phyloP scores from a whole-genome alignment of 2,329 filamentous ascomycete genomes.

The Alternaria panax region DNA sequence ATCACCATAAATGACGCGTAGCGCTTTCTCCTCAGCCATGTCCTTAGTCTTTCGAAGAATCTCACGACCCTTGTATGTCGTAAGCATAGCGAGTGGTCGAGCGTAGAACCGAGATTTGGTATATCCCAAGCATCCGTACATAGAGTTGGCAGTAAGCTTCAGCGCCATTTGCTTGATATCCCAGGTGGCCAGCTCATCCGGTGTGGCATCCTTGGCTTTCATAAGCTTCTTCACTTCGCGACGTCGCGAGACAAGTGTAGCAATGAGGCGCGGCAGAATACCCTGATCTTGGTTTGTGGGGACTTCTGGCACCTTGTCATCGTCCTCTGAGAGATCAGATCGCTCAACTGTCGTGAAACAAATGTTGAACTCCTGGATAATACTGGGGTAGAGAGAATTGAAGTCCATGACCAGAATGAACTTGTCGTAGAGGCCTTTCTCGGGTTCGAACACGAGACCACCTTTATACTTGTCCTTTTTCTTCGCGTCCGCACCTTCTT shows the following conservation, averaged over 20 bases:
- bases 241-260: slow-evolving; percentile 86
- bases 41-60: slow-evolving; percentile 97
- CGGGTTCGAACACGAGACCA: slow-evolving; percentile 96
- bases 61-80: slow-evolving; percentile 96
- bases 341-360: slow-evolving; percentile 98
- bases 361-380: slow-evolving; percentile 99
- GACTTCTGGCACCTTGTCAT: slow-evolving; percentile 88
- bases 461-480: slow-evolving; percentile 99
- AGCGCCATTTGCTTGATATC: slow-evolving; percentile 97
- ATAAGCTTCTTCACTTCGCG: slow-evolving; percentile 94
- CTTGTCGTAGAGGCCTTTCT: slow-evolving; percentile 97
- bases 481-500: slow-evolving; percentile 74
- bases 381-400: slow-evolving; percentile 97
- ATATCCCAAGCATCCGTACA: slow-evolving; percentile 99
- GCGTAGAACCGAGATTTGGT: slow-evolving; percentile 98
- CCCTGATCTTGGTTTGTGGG: slow-evolving; percentile 80
- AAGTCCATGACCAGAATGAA: slow-evolving; percentile 99
- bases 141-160: slow-evolving; percentile 98
- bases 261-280: slow-evolving; percentile 88
- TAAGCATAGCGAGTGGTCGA: slow-evolving; percentile 90
- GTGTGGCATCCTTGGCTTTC: slow-evolving; percentile 88
- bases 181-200: slow-evolving; percentile 90
- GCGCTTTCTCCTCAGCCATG: slow-evolving; percentile 85
- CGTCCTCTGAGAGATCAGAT: slow-evolving; percentile 73
- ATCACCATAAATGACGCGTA: slow-evolving; percentile 98